A percentile compares a stretch with the other conserved stretches of the same genome.
These are phyloP conservation scores for Plasmodium malariae DNA, from an alignment of 169 alveolate species.

Conservation along the genomic window DNA sequence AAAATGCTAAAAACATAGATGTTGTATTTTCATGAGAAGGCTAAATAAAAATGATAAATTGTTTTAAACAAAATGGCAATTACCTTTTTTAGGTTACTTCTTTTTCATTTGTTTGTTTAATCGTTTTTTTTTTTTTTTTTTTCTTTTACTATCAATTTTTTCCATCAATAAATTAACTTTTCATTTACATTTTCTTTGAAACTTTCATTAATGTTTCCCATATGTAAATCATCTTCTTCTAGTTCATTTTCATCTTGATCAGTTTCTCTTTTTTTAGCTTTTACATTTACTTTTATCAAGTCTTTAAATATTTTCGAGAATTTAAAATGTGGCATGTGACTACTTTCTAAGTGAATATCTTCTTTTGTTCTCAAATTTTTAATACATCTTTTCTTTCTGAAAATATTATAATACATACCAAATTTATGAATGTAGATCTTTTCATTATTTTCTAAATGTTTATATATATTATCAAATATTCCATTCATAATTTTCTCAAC, in stretches of 20 bases:
- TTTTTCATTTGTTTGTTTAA: not conserved
- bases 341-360: conserved; percentile 63
- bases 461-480: conserved; percentile 67
- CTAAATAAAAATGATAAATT: no score
- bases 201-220: conserved; percentile 67
- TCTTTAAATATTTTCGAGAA: conserved; percentile 64
- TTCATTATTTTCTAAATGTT: conserved; percentile 72
- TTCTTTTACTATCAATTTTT: not conserved
- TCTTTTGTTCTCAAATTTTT: conserved; percentile 70
- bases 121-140: conserved; percentile 13
- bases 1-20: not conserved
- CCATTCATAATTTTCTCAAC: conserved; percentile 75
- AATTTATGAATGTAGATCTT: conserved; percentile 65
- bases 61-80: not conserved
- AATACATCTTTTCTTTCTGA: conserved; percentile 66
- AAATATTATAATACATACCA: conserved; percentile 71
- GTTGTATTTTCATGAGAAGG: not conserved
- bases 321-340: conserved; percentile 73
- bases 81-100: not conserved
- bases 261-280: conserved; percentile 25
- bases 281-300: conserved; percentile 53
- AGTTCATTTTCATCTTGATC: conserved; percentile 28
- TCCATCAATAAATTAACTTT: conserved; percentile 37
- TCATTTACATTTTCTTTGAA: conserved; percentile 71
- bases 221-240: conserved; percentile 46